phyloP scores from a whole-genome alignment of 257 asterid genomes.

The Mitragyna speciosa region DNA sequence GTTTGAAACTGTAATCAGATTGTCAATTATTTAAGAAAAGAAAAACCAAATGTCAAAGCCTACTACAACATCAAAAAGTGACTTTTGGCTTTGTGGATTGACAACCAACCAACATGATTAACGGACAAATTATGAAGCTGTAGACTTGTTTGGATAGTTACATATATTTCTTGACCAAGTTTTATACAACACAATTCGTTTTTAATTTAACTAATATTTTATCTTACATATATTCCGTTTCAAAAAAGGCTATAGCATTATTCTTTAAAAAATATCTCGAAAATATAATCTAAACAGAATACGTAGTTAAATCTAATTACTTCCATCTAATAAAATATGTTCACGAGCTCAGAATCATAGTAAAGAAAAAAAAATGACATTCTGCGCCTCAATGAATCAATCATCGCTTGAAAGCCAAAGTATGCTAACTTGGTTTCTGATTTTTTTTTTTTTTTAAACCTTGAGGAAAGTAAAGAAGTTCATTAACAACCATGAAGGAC shows the following conservation, averaged over 20 bases:
- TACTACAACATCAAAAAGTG: neutral
- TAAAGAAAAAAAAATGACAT: neutral
- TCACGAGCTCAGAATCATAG: neutral
- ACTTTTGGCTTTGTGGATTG: neutral
- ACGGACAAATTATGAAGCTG: neutral
- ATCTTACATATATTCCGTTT: too few species aligned
- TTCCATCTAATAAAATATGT: neutral
- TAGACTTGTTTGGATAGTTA: neutral
- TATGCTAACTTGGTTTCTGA: neutral
- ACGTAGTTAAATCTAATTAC: neutral
- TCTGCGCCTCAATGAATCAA: neutral
- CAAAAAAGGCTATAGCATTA: too few species aligned
- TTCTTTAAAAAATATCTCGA: too few species aligned
- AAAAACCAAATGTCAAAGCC: neutral
- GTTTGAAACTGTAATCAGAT: too few species aligned
- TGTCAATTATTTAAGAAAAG: too few species aligned
- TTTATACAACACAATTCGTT: too few species aligned
- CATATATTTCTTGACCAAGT: too few species aligned
- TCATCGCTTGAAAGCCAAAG: neutral
- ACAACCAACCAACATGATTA: neutral
- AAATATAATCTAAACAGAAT: too few species aligned
- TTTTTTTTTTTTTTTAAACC: neutral
- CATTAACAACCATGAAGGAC: too few species aligned
- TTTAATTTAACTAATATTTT: too few species aligned
- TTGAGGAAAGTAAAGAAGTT: neutral